These are phyloP conservation scores for Purpureocillium takamizusanense DNA, from an alignment of 2,329 filamentous ascomycete species.

Conservation along the genomic window DNA sequence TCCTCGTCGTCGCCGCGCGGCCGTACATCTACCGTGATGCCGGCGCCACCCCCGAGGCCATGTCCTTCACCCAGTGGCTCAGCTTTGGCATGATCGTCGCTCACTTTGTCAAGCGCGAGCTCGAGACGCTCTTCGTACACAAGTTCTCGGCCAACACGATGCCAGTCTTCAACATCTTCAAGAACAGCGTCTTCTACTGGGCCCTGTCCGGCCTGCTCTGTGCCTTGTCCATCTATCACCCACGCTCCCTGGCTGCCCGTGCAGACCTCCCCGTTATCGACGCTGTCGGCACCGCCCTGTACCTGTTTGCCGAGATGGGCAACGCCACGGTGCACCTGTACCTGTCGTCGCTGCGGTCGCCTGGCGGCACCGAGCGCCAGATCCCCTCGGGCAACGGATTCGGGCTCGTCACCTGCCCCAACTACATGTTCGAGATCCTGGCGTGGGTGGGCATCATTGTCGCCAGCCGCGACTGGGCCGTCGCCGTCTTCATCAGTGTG, in stretches of 20 bases:
- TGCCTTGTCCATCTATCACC: conserved; percentile 78
- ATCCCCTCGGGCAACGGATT: conserved; percentile 85
- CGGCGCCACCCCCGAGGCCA: conserved; percentile 22
- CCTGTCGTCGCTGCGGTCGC: conserved; percentile 65
- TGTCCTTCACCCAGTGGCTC: conserved; percentile 64
- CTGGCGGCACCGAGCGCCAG: conserved; percentile 75
- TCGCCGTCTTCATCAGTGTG: conserved; percentile 65
- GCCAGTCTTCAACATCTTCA: conserved; percentile 84
- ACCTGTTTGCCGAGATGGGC: conserved; percentile 65
- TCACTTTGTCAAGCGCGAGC: conserved; percentile 92
- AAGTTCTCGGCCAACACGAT: conserved; percentile 93
- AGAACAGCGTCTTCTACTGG: conserved; percentile 96
- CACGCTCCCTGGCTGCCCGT: conserved; percentile 57
- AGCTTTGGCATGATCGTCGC: conserved; percentile 63
- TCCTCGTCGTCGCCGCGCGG: conserved; percentile 61
- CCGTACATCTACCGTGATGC: conserved; percentile 47
- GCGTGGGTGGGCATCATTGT: conserved; percentile 80
- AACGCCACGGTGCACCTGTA: conserved; percentile 77
- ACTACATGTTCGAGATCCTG: conserved; percentile 89
- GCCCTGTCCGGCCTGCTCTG: conserved; percentile 68
- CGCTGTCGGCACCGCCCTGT: conserved; percentile 62
- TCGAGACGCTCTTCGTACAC: conserved; percentile 90
- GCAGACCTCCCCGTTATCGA: conserved; percentile 41
- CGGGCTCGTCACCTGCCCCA: conserved; percentile 82
- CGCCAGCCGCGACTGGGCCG: conserved; percentile 69